Evolutionary conservation across 768 basidiomycete species (phyloP), one percentile per base, ranked within the genome.

Genomic region (Termitomyces titanicus): DNA sequence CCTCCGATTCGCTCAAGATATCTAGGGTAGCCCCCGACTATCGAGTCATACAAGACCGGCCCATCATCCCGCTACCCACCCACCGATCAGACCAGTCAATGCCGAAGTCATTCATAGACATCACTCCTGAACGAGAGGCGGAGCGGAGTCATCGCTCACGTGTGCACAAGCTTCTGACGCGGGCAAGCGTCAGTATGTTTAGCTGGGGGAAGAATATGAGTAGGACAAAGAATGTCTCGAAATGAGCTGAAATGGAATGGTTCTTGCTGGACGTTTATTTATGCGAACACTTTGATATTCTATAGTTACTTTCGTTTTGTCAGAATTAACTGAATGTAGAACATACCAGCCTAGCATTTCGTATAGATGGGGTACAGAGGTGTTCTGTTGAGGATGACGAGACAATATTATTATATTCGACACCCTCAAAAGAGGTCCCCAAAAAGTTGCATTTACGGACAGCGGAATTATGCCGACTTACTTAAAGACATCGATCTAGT

Each of bases 81-180:
- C 48, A 40, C 27, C n/a, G 48, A 25, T 27, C 38, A 33, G 43
- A 47, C 13, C 51, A 38, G 20, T 33, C 44, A 15, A 17, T 57
- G 6, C 65, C 68, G 2, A 67, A 57, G 51, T 74, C 74, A 9
- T 75, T 75, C 57, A 75, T 75, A 31, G 68, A 74, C 54, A 70
- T 75, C 51, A 71, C 70, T 20, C 72, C 70, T 24, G 70, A 72
- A 29, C 63, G 55, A 44, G 53, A 59, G 31, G 35, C 20, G 1
- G 55, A 38, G 35, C 46, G 43, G 24, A 27, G 40, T 7, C 34
- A 55, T 5, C 38, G 50, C 17, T 40, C 43, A 6, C 55, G 59
- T 10, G 39, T 63, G 49, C 59, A 57, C 43, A 64, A 59, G 49
- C 52, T 64, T 8, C 42, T 64, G 7, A 54, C 57, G 18, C 56